These are phyloP conservation scores for Mallotus japonicus DNA, from an alignment of 441 rosid species.

Conservation along the genomic window DNA sequence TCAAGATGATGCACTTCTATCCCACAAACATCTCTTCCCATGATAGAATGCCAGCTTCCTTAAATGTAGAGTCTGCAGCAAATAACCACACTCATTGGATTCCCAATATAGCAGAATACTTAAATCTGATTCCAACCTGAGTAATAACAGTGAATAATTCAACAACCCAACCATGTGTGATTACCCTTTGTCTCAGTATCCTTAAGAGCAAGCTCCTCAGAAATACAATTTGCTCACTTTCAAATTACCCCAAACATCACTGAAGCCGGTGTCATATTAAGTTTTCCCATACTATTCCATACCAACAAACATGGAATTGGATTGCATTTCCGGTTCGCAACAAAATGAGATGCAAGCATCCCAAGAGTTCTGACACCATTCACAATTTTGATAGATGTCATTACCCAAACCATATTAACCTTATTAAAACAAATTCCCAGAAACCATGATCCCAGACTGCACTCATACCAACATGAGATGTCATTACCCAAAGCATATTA, in stretches of 20 bases:
- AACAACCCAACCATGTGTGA: slow-evolving; percentile 3
- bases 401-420: slow-evolving; percentile 33
- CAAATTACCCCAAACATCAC: slow-evolving; percentile 20
- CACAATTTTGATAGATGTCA: slow-evolving; percentile 27
- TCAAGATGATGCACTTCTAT: slow-evolving; percentile 10
- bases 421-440: slow-evolving; percentile 32
- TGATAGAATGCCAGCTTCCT: slow-evolving; percentile 13
- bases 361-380: slow-evolving; percentile 28
- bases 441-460: slow-evolving; percentile 42
- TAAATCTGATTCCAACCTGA: slow-evolving; percentile 15
- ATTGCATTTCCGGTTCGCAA: neutral
- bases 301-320: slow-evolving; percentile 20
- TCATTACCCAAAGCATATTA: slow-evolving; percentile 16
- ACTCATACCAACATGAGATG: slow-evolving; percentile 42
- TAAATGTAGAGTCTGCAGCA: slow-evolving; percentile 12
- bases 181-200: slow-evolving; percentile 14
- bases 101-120: slow-evolving; percentile 11
- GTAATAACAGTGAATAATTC: slow-evolving; percentile 15
- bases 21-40: slow-evolving; percentile 18
- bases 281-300: slow-evolving; percentile 22
- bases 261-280: slow-evolving; percentile 22
- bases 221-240: neutral
- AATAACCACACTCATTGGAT: slow-evolving; percentile 10
- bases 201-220: slow-evolving; percentile 14
- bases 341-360: slow-evolving; percentile 27